These are phyloP conservation scores for Pyracantha coccinea DNA, from an alignment of 331 rosid genomes.

Conservation along the genomic window DNA sequence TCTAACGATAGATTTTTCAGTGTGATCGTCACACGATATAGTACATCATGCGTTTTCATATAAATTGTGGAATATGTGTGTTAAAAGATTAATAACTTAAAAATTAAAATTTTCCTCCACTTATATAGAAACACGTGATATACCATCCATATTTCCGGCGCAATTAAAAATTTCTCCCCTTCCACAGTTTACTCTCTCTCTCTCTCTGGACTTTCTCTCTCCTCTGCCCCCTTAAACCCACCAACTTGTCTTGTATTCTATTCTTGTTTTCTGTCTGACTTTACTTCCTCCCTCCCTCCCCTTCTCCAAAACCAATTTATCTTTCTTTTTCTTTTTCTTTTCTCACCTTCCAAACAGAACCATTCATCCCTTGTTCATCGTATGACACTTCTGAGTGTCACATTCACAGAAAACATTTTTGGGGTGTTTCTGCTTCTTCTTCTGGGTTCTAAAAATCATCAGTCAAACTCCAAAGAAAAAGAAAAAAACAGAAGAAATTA, in stretches of 20 bases:
- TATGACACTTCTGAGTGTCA: not conserved
- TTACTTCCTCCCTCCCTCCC: not conserved
- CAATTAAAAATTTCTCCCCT: no score
- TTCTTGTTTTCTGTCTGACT: constrained; percentile 14
- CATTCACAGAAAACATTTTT: not conserved
- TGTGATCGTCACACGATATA: no score
- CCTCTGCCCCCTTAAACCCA: not conserved
- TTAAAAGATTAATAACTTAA: no score
- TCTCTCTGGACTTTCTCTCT: not conserved
- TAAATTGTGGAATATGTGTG: no score
- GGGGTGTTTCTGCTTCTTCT: not conserved
- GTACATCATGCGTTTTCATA: no score
- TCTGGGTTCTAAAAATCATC: not conserved
- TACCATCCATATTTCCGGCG: no score
- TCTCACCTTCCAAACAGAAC: not conserved
- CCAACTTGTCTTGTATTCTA: constrained; percentile 7
- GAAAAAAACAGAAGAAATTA: no score
- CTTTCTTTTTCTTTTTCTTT: not conserved
- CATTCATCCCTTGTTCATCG: not conserved
- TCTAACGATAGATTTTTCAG: no score
- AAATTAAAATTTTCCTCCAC: no score
- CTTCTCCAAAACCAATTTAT: not conserved
- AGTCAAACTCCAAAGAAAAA: not conserved
- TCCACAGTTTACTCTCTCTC: constrained; percentile 6
- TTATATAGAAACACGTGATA: no score